Evolutionary conservation across 371 early-diverging fungal species (phyloP), one percentile per base, ranked within the genome.

Genomic region (Zychaea mexicana): DNA sequence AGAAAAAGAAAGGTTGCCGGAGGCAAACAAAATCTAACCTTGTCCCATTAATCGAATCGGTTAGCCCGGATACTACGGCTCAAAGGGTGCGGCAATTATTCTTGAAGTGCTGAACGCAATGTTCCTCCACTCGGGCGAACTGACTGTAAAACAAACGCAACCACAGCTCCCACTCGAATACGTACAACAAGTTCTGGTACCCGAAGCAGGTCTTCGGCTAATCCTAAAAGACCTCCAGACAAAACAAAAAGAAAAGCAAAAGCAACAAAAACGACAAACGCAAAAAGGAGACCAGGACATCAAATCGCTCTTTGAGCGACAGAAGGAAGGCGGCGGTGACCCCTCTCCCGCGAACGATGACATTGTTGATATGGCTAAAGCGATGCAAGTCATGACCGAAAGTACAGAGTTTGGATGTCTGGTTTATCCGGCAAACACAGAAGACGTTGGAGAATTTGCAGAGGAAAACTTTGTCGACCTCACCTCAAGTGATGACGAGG

Each of bases 51-150:
- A 10, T 39, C 21, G 38, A 10, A 6, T 61, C 0, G 3, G 33
- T 21, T 47, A 88, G 85, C 86, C 87, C 19, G 89, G 89, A 5
- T 88, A 88, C 57, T 88, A 88, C 73, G 89, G 89, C 12, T 69
- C 82, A 19, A 80, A 81, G 62, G 85, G 87, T 0, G 65, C 78
- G 6, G 74, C 68, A 6, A 64, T 53, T 17, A 72, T 88, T 3
- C 73, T 78, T 49, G 77, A 78, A 46, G 62, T 65, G 2, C 68
- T 88, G 26, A 69, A 55, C 2, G 28, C 32, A 12, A 28, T 80
- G 57, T 85, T 79, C 52, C 49, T 83, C 5, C 69, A 83, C 10
- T 68, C 72, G 1, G 66, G 69, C 6, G 31, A 66, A n/a, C 55
- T 89, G 30, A 79, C 69, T 0, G 49, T 57, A 1, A 69, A 74